Base-by-base conservation (phyloP, 2,329 filamentous ascomycete genomes). In the Didymellaceae sp. region DNA sequence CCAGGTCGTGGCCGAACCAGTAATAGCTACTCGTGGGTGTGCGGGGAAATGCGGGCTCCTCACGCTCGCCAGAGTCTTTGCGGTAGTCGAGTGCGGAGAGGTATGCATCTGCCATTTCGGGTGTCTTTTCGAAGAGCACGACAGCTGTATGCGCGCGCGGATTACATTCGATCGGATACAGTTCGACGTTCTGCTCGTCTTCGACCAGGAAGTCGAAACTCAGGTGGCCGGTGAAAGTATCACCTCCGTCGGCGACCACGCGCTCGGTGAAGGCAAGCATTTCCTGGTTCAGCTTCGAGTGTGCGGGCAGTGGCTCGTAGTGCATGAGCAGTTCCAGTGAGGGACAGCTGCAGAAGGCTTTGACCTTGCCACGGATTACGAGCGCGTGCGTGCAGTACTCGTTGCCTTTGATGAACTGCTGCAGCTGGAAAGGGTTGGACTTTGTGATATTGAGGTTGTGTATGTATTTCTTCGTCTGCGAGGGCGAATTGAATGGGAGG, bases 311-410 rank as follows among this genome's bases (percentile, higher is more conserved):
- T 0, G 84, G 79, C 20, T 76, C 73, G 71, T 90, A 91, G 59
- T 87, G 84, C 82, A 89, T 87, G 18, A 85, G 74, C 4, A 87
- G 74, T 56, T 84, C 84, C 0, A 78, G 75, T 1, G 83, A 86
- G 2, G 82, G 82, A 62, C 87, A 90, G 0, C 87, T 83, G 6
- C 84, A 81, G 57, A 91, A 90, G 0, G 82, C 82, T 40, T 81
- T 81, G 13, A 92, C 80, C 25, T 80, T 71, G 1, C 88, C 88
- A 0, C 77, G 73, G n/a, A 91, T 77, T 4, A 91, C 74, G 2
- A 91, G 76, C 0, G 87, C 75, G 59, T 91, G 88, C 0, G 88
- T 90, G 70, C 86, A 89, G 66, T 86, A 91, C 66, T 91, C 87
- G 0, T 78, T 76, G 1, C 83, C 81, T 3, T 52, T 41, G 54